Evolutionary conservation across 2,329 filamentous ascomycete species (phyloP).

Genomic region (Leptographium wingfieldii): DNA sequence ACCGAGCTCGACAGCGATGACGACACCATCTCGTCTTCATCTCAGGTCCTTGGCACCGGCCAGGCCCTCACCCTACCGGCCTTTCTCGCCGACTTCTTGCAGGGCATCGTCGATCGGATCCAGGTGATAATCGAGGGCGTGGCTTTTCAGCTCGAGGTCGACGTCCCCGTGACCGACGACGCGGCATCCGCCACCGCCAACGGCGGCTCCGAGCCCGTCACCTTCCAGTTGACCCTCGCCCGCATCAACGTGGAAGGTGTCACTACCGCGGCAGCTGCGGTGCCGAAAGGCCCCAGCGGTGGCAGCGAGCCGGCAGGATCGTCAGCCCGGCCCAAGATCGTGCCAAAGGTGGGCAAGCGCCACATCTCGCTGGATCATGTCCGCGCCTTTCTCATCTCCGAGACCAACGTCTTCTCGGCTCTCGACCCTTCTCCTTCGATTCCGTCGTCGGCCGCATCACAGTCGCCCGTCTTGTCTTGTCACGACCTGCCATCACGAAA

Average conservation of each 20-base stretch:
- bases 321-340: conserved; percentile 19
- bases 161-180: conserved; percentile 34
- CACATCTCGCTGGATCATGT: conserved; percentile 52
- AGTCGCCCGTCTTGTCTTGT: conserved; percentile 3
- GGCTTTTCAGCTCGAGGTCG: conserved; percentile 51
- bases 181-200: not conserved
- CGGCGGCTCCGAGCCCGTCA: conserved; percentile 36
- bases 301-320: not conserved
- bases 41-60: conserved; percentile 47
- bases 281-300: not conserved
- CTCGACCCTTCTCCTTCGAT: conserved; percentile 45
- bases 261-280: conserved; percentile 23
- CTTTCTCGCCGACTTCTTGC: conserved; percentile 59
- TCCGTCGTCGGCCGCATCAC: conserved; percentile 41
- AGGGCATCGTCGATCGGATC: conserved; percentile 60
- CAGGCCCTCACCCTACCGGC: conserved; percentile 54
- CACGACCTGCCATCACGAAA: not conserved
- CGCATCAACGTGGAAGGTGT: conserved; percentile 56
- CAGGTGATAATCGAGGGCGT: conserved; percentile 55
- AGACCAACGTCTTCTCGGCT: conserved; percentile 51
- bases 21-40: conserved; percentile 26
- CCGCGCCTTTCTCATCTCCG: conserved; percentile 52
- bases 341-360: conserved; percentile 50
- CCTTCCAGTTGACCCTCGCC: conserved; percentile 53
- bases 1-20: conserved; percentile 50